phyloP scores from a whole-genome alignment of 495 filamentous ascomycete genomes.

The Xylaria telfairii region DNA sequence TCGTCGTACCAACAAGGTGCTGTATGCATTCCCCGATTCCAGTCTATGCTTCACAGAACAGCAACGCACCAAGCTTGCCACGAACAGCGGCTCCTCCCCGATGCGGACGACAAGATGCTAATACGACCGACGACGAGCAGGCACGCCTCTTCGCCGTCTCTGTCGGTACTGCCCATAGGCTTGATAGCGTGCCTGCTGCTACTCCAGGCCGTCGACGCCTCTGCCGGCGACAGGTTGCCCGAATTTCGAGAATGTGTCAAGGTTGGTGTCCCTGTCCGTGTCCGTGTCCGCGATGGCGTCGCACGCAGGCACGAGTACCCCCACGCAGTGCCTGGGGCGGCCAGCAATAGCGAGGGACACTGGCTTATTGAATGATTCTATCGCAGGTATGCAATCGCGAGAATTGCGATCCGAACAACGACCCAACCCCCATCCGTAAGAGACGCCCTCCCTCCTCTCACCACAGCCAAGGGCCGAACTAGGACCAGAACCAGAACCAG shows the following conservation, averaged over 20 bases:
- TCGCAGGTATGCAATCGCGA: slow-evolving; percentile 76
- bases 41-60: background rate
- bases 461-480: slow-evolving; percentile 1
- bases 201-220: slow-evolving; percentile 62
- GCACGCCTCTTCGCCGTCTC: slow-evolving; percentile 22
- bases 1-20: background rate
- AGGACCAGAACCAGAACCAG: no score
- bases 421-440: slow-evolving; percentile 61
- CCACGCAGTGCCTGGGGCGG: background rate
- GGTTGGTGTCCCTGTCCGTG: slow-evolving; percentile 56
- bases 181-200: slow-evolving; percentile 28
- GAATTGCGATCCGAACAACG: slow-evolving; percentile 69
- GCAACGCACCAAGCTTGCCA: slow-evolving; percentile 8
- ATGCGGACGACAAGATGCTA: slow-evolving; percentile 25
- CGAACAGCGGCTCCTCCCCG: background rate
- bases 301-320: background rate
- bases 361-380: background rate
- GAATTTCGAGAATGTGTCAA: slow-evolving; percentile 90
- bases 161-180: slow-evolving; percentile 11
- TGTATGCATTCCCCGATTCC: background rate
- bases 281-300: slow-evolving; percentile 15
- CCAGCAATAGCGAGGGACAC: background rate
- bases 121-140: slow-evolving; percentile 17
- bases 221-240: slow-evolving; percentile 82
- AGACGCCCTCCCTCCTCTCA: slow-evolving; percentile 17